Percentiles rank a stretch among this genome's conserved stretches.
These are phyloP conservation scores for Urtica urens DNA, from an alignment of 306 rosid genomes.

Conservation along the genomic window DNA sequence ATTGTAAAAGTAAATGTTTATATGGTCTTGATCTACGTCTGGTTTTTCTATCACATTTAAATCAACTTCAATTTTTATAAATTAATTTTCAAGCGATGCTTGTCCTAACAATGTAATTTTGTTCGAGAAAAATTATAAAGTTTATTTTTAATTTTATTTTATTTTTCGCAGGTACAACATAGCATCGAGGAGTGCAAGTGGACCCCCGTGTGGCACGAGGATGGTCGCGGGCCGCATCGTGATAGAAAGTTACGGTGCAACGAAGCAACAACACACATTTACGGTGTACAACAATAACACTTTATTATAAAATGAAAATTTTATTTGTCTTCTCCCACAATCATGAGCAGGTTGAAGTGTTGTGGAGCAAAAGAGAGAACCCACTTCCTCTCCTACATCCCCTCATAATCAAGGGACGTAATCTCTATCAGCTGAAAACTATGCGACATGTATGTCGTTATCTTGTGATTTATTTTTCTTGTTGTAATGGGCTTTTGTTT, in stretches of 20 bases:
- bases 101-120: conserved; percentile 73
- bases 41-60: too few relatives aligned
- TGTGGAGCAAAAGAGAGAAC: conserved; percentile 91
- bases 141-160: too few relatives aligned
- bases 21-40: background rate
- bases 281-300: too few relatives aligned
- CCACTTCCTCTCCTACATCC: conserved; percentile 77
- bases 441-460: conserved; percentile 71
- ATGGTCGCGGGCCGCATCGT: conserved; percentile 74
- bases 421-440: conserved; percentile 74
- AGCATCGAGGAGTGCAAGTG: conserved; percentile 60
- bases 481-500: too few relatives aligned
- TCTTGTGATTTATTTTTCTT: conserved; percentile 1
- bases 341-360: conserved; percentile 67
- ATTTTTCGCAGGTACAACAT: conserved; percentile 48
- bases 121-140: conserved; percentile 90
- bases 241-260: conserved; percentile 82
- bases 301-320: too few relatives aligned
- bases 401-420: conserved; percentile 77
- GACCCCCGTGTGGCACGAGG: conserved; percentile 71
- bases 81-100: too few relatives aligned
- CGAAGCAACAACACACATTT: conserved; percentile 90
- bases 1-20: conserved; percentile 44
- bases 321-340: conserved; percentile 14
- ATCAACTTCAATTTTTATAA: too few relatives aligned